These are phyloP conservation scores for Papiliotrema fonsecae DNA, from an alignment of 1,284 basidiomycete genomes.

Conservation along the genomic window DNA sequence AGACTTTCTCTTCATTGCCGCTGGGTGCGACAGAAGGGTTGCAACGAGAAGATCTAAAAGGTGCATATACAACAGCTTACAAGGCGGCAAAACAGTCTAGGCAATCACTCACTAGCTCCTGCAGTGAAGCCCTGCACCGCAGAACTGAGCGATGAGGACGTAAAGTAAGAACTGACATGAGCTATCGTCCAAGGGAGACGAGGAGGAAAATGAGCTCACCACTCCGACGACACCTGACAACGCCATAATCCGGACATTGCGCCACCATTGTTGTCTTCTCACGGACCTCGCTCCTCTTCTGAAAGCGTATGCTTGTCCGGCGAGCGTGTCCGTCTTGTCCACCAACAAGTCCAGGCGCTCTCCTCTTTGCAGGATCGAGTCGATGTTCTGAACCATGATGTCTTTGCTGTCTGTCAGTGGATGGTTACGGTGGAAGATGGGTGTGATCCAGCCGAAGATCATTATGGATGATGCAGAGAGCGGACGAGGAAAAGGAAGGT, in stretches of 20 bases:
- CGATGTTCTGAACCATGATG: slow-evolving; percentile 96
- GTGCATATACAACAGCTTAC: slow-evolving; percentile 14
- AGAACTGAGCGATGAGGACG: slow-evolving; percentile 77
- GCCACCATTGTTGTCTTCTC: slow-evolving; percentile 95
- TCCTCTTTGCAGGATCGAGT: slow-evolving; percentile 80
- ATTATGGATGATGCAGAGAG: neutral
- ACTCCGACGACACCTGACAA: slow-evolving; percentile 68
- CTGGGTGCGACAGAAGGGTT: neutral
- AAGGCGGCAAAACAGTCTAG: neutral
- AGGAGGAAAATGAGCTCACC: too few relatives aligned
- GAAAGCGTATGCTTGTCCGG: slow-evolving; percentile 93
- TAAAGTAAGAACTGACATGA: slow-evolving; percentile 73
- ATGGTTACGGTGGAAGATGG: neutral
- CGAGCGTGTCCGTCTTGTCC: slow-evolving; percentile 95
- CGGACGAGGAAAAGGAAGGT: too few relatives aligned
- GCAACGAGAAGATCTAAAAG: neutral
- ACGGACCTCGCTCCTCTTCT: slow-evolving; percentile 80
- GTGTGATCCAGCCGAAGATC: too few relatives aligned
- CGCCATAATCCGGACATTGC: slow-evolving; percentile 70
- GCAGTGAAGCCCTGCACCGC: slow-evolving; percentile 57
- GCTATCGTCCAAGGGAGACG: neutral
- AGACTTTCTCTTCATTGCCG: neutral
- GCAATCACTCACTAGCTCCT: slow-evolving; percentile 13
- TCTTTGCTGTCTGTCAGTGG: slow-evolving; percentile 57
- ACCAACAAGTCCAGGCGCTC: slow-evolving; percentile 94